phyloP scores from a whole-genome alignment of 768 basidiomycete species.

The Lepiota subincarnata region DNA sequence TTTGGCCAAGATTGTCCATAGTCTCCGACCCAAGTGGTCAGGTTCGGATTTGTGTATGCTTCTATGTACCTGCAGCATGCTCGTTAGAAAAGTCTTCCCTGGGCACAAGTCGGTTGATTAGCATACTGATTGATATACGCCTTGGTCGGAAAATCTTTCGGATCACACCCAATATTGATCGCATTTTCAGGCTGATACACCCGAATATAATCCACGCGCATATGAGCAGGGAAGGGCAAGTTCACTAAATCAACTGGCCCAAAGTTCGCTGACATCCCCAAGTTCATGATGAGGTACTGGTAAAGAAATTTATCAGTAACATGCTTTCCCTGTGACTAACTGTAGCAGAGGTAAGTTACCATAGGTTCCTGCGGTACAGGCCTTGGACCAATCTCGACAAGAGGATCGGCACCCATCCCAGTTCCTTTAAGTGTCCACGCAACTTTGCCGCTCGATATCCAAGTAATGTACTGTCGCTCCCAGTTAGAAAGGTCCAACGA shows the following conservation, averaged over 20 bases:
- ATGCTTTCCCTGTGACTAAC: not conserved
- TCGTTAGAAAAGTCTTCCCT: not conserved
- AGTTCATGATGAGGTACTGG: constrained; percentile 78
- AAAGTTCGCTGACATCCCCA: constrained; percentile 82
- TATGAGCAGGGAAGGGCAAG: constrained; percentile 61
- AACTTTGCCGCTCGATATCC: constrained; percentile 65
- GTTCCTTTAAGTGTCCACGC: constrained; percentile 74
- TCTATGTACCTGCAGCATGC: constrained; percentile 42
- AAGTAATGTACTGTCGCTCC: constrained; percentile 68
- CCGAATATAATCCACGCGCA: constrained; percentile 49
- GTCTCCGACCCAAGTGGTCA: constrained; percentile 49
- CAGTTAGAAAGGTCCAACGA: not conserved
- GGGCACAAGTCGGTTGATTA: not conserved
- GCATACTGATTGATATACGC: constrained; percentile 62
- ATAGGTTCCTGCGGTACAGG: constrained; percentile 83
- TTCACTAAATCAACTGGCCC: constrained; percentile 63
- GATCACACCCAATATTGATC: constrained; percentile 74
- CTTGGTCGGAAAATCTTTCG: constrained; percentile 62
- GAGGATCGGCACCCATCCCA: constrained; percentile 60
- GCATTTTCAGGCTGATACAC: constrained; percentile 65
- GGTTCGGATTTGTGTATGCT: constrained; percentile 68
- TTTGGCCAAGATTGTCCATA: constrained; percentile 57
- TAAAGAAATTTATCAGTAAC: not conserved
- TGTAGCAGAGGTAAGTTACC: constrained; percentile 38
- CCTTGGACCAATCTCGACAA: constrained; percentile 57